phyloP scores from a whole-genome alignment of 2,329 filamentous ascomycete genomes.

The Daldinia sp. region DNA sequence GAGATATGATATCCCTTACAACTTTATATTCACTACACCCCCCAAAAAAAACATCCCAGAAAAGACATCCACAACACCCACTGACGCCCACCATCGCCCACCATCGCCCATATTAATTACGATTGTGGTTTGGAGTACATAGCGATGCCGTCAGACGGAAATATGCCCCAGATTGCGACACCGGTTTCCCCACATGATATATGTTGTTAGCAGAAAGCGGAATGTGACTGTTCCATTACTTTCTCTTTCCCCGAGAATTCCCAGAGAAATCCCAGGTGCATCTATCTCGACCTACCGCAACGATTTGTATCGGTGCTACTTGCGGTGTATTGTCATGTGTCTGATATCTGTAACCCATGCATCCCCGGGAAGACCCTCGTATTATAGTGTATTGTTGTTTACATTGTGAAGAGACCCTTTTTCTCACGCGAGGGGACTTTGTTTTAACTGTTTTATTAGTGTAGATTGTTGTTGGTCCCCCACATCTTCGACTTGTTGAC shows the following conservation, averaged over 20 bases:
- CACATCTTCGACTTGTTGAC: not conserved
- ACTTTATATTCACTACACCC: slow-evolving; percentile 21
- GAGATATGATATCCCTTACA: slow-evolving; percentile 1
- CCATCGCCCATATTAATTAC: too few relatives aligned
- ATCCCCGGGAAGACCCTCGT: slow-evolving; percentile 10
- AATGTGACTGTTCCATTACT: slow-evolving; percentile 32
- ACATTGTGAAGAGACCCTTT: not conserved
- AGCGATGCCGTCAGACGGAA: slow-evolving; percentile 14
- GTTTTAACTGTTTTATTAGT: too few relatives aligned
- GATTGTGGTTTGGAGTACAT: not conserved
- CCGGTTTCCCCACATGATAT: slow-evolving; percentile 27
- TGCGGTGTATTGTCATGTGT: slow-evolving; percentile 10
- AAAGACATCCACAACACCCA: not conserved
- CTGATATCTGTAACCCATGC: slow-evolving; percentile 12
- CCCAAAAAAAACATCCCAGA: not conserved
- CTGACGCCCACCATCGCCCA: too few relatives aligned
- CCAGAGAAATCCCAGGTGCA: slow-evolving; percentile 11
- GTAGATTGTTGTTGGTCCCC: not conserved
- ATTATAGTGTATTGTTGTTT: not conserved
- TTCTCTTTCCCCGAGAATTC: too few relatives aligned
- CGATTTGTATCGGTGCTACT: slow-evolving; percentile 20
- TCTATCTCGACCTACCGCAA: not conserved
- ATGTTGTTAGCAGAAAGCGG: slow-evolving; percentile 26
- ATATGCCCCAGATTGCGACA: slow-evolving; percentile 18
- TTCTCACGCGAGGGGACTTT: not conserved